A percentile compares a stretch with the other conserved stretches of the same genome.
phyloP scores from a whole-genome alignment of 495 filamentous ascomycete species.

The Chaetomium fimeti region DNA sequence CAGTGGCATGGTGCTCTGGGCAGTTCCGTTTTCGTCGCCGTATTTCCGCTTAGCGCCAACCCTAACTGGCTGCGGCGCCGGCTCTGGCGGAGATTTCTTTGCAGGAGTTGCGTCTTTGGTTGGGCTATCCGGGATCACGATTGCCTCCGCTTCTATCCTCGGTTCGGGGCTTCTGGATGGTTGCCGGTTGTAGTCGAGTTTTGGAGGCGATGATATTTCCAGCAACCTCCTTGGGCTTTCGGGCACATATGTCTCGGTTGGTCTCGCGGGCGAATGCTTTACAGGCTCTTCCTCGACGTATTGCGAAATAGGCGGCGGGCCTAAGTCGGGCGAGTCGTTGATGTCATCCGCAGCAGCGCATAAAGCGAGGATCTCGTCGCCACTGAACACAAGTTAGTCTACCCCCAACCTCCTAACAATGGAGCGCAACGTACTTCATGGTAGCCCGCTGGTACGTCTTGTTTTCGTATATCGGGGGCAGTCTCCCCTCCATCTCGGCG shows the following conservation, averaged over 20 bases:
- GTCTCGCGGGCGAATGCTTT: slow-evolving; percentile 47
- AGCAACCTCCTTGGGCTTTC: slow-evolving; percentile 18
- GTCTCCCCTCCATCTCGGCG: slow-evolving; percentile 59
- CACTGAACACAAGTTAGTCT: slow-evolving; percentile 28
- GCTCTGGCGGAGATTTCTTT: slow-evolving; percentile 16
- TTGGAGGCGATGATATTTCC: slow-evolving; percentile 12
- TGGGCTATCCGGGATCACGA: slow-evolving; percentile 13
- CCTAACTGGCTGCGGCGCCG: slow-evolving; percentile 17
- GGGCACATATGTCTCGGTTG: slow-evolving; percentile 19
- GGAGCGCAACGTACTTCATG: slow-evolving; percentile 58
- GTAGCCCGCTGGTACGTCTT: slow-evolving; percentile 72
- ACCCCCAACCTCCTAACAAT: no score
- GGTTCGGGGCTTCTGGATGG: slow-evolving; percentile 24
- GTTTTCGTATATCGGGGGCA: slow-evolving; percentile 83
- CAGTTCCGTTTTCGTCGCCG: slow-evolving; percentile 34
- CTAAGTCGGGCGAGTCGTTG: slow-evolving; percentile 64
- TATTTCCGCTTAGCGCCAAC: slow-evolving; percentile 39
- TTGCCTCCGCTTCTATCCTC: slow-evolving; percentile 17
- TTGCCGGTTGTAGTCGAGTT: slow-evolving; percentile 28
- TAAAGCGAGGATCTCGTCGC: slow-evolving; percentile 50
- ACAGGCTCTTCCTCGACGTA: slow-evolving; percentile 62
- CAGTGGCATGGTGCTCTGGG: slow-evolving; percentile 12
- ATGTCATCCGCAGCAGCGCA: slow-evolving; percentile 48
- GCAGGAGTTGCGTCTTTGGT: background rate
- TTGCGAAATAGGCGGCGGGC: slow-evolving; percentile 63